Conservation (phyloP, 768 basidiomycete genomes). For the Baorangia bicolor region DNA sequence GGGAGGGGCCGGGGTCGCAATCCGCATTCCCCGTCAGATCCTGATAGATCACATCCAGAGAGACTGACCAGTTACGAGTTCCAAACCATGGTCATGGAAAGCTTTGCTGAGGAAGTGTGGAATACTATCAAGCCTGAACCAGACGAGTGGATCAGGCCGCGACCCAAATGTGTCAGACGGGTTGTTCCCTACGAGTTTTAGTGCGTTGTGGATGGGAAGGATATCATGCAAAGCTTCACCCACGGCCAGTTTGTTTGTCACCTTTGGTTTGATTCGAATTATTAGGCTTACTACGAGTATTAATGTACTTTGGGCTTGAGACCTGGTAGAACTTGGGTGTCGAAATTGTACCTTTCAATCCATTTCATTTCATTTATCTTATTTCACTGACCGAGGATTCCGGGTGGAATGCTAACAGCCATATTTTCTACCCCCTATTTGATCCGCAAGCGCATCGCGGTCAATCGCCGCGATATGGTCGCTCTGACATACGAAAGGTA, state of each 20-base stretch:
- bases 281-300: neutral
- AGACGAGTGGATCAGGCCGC: conserved; percentile 23
- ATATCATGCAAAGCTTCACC: neutral
- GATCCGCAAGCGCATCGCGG: too few relatives aligned
- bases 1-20: neutral
- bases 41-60: neutral
- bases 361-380: neutral
- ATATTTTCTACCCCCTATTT: too few relatives aligned
- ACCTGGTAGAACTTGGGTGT: neutral
- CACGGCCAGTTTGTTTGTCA: neutral
- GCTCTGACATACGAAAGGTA: too few relatives aligned
- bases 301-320: neutral
- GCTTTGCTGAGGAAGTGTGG: neutral
- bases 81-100: neutral
- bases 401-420: too few relatives aligned
- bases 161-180: conserved; percentile 21
- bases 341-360: neutral
- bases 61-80: neutral
- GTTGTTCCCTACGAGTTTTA: conserved; percentile 2
- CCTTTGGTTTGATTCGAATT: neutral
- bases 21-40: neutral
- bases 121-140: neutral
- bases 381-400: too few relatives aligned
- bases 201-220: neutral
- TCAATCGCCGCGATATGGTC: too few relatives aligned